Percentiles rank a stretch among this genome's conserved stretches.
phyloP scores from a whole-genome alignment of 1,139 yeast genomes.

The Lodderomyces margitis region DNA sequence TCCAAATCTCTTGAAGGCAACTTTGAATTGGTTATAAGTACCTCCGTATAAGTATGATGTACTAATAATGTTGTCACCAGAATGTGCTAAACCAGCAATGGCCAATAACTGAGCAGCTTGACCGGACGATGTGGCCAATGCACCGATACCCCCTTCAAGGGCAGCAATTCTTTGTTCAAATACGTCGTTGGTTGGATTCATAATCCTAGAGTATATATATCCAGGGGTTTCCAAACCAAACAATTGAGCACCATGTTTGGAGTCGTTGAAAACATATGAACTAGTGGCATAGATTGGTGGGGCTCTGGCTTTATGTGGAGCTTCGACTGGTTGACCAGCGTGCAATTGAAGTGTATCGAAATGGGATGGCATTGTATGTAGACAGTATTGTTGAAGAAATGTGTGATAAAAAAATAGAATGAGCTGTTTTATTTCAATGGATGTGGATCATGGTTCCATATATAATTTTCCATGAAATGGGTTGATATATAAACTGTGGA shows the following conservation, averaged over 20 bases:
- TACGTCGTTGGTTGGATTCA: conserved; percentile 90
- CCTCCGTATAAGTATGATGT: conserved; percentile 95
- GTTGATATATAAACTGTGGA: not conserved
- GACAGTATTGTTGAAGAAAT: not conserved
- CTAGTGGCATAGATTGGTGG: conserved; percentile 89
- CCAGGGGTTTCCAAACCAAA: conserved; percentile 85
- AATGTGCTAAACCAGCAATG: conserved; percentile 76
- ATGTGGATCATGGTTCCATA: too few species aligned
- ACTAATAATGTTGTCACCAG: conserved; percentile 86
- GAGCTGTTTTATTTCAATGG: too few species aligned
- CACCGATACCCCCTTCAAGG: conserved; percentile 88
- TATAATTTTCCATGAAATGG: too few species aligned
- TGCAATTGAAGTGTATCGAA: conserved; percentile 92
- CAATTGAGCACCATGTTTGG: conserved; percentile 87
- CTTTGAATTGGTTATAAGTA: conserved; percentile 92
- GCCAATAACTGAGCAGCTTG: conserved; percentile 94
- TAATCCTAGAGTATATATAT: conserved; percentile 81
- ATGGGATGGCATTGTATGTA: conserved; percentile 47
- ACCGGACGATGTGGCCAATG: conserved; percentile 88
- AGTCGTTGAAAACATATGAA: conserved; percentile 82
- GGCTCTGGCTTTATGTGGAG: conserved; percentile 73
- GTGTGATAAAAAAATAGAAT: not conserved
- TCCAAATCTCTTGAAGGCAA: conserved; percentile 84
- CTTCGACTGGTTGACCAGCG: conserved; percentile 76
- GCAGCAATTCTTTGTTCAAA: conserved; percentile 92